Evolutionary conservation across 352 stramenopile genomes (phyloP), one percentile per base, ranked within the genome.

Genomic region (Phytopythium montanum): DNA sequence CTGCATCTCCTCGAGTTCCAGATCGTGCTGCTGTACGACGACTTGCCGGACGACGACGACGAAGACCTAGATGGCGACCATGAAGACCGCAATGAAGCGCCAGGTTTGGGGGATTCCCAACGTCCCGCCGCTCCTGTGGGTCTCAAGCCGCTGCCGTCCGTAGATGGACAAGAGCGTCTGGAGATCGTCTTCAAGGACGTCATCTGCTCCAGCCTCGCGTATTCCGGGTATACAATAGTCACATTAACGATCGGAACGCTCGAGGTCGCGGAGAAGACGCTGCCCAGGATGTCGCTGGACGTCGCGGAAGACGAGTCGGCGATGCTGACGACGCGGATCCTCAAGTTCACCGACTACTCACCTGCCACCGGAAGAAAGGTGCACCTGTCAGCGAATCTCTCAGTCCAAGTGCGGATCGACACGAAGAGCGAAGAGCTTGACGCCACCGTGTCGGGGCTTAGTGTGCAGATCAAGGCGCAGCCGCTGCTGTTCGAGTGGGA

Each of bases 401-500:
- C 85, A 31, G 72, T 73, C 52, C 83, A 90, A 41, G 49, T 91
- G 29, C 81, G 82, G 3, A 64, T 94, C 23, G 77, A 93, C 54
- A 79, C 80, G 21, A 74, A 80, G 18, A 49, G 69, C 16, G 66
- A 66, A 45, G 68, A 69, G 19, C 72, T 72, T 8, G 55, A 51
- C 5, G 55, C 66, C 25, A 45, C 46, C 21, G 60, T 78, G 23
- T 62, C 84, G 31, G 81, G 70, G 5, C 56, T 92, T 19, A 65
- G 72, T 10, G 61, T 94, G n/a, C 74, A 81, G 55, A 69, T 93
- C 41, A 87, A 90, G 42, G 68, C 76, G 3, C 87, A 94, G 34
- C 85, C 87, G 7, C 68, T 96, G 44, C 55, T 92, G 2, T 53
- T 96, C 12, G 87, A 96, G 70, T 93, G 74, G 75, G 87, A 96